phyloP scores from a whole-genome alignment of 75 land plant genomes.

The Pinus taeda region DNA sequence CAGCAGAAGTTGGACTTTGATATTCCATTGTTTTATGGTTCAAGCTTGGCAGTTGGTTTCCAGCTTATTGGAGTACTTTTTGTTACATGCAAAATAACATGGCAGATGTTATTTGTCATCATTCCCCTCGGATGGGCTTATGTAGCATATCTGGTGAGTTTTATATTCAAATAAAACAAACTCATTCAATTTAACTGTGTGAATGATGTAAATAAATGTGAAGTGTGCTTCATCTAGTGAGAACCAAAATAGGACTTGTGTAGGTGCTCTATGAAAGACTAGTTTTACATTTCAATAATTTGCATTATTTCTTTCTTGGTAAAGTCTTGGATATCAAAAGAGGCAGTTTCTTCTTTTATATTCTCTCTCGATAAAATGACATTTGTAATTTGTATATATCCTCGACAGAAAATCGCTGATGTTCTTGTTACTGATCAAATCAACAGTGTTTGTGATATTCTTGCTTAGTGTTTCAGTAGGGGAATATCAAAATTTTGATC shows the following conservation, averaged over 20 bases:
- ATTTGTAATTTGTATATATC: neutral
- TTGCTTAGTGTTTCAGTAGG: too few relatives aligned
- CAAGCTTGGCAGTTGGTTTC: constrained; percentile 17
- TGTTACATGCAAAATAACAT: constrained; percentile 42
- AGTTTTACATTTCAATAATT: neutral
- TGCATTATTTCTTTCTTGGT: neutral
- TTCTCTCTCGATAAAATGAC: neutral
- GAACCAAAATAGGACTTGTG: neutral
- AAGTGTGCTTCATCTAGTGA: neutral
- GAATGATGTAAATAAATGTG: too few relatives aligned
- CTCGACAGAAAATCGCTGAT: neutral
- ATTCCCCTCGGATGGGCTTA: constrained; percentile 34
- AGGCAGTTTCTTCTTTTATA: neutral
- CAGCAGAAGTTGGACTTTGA: constrained; percentile 30
- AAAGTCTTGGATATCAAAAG: neutral
- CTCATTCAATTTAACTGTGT: neutral
- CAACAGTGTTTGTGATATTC: too few relatives aligned
- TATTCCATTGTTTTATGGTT: constrained; percentile 19
- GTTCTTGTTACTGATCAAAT: too few relatives aligned
- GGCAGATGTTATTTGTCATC: constrained; percentile 36
- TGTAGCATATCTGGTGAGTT: constrained; percentile 28
- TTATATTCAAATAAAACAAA: neutral
- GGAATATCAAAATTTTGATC: too few relatives aligned
- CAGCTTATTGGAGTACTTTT: constrained; percentile 29
- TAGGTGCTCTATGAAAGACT: too few relatives aligned